Conservation (phyloP, 2,329 filamentous ascomycete genomes). For the Calonectria pseudoreteaudii region DNA sequence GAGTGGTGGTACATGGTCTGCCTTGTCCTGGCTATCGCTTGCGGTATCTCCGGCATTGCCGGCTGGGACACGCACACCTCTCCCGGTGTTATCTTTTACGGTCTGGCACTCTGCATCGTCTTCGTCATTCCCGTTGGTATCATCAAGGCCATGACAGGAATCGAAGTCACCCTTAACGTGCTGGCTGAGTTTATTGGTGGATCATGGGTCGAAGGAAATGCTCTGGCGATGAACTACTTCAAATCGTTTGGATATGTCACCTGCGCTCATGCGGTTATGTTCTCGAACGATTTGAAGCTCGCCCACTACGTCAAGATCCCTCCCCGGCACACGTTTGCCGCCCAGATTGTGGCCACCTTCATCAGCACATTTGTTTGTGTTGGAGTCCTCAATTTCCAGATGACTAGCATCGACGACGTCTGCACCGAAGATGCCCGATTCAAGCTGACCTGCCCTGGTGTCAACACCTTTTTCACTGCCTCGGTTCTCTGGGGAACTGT, state of each 20-base stretch:
- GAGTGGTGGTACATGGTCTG: conserved; percentile 66
- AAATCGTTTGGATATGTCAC: conserved; percentile 64
- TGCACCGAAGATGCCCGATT: conserved; percentile 61
- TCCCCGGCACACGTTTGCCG: conserved; percentile 68
- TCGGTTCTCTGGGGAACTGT: conserved; percentile 68
- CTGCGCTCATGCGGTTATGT: conserved; percentile 63
- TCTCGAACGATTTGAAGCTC: conserved; percentile 61
- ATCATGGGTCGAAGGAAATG: conserved; percentile 62
- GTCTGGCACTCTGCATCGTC: conserved; percentile 60
- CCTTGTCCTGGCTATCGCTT: conserved; percentile 56
- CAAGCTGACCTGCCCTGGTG: conserved; percentile 63
- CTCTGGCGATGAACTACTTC: conserved; percentile 66
- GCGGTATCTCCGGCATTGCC: conserved; percentile 60
- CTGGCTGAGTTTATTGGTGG: conserved; percentile 66
- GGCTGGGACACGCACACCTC: conserved; percentile 64
- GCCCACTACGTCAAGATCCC: conserved; percentile 71
- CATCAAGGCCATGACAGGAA: conserved; percentile 65
- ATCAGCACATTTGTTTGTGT: conserved; percentile 64
- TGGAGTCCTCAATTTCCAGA: conserved; percentile 62
- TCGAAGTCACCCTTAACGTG: conserved; percentile 64
- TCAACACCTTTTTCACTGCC: conserved; percentile 68
- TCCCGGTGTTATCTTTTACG: conserved; percentile 63
- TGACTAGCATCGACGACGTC: conserved; percentile 61
- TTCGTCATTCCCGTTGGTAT: conserved; percentile 66
- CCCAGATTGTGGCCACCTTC: conserved; percentile 69